phyloP scores from a whole-genome alignment of 1,284 basidiomycete genomes.

The Boletellus deceptivus region DNA sequence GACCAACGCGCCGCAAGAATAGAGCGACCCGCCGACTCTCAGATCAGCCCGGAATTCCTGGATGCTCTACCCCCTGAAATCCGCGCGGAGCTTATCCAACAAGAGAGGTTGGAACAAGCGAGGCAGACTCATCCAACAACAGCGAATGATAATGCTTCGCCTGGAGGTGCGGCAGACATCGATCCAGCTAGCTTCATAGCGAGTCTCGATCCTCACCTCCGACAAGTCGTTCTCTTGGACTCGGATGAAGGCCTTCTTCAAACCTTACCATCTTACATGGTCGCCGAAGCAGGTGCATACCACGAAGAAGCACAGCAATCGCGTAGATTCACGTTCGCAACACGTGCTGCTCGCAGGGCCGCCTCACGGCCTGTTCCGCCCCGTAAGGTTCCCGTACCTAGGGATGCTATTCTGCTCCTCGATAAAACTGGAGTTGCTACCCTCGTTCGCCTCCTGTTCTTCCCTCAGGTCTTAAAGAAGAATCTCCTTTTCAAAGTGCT shows the following conservation, averaged over 20 bases:
- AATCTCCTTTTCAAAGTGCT: constrained; percentile 87
- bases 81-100: constrained; percentile 94
- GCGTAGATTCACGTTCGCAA: constrained; percentile 37
- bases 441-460: constrained; percentile 92
- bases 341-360: constrained; percentile 37
- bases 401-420: constrained; percentile 92
- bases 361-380: constrained; percentile 36
- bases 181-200: constrained; percentile 88
- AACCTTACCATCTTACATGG: constrained; percentile 76
- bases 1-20: constrained; percentile 80
- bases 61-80: constrained; percentile 96
- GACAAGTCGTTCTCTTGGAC: constrained; percentile 84
- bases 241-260: constrained; percentile 83
- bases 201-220: constrained; percentile 79
- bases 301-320: constrained; percentile 47
- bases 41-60: constrained; percentile 93
- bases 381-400: constrained; percentile 54
- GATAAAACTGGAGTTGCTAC: constrained; percentile 91
- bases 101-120: constrained; percentile 83
- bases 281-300: constrained; percentile 75
- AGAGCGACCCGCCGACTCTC: constrained; percentile 74
- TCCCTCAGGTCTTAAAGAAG: constrained; percentile 89
- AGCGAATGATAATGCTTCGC: constrained; percentile 35
- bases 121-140: constrained; percentile 55
- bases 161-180: constrained; percentile 64